phyloP scores from a whole-genome alignment of 129 eudicot genomes.

The Gnaphalium uliginosum region DNA sequence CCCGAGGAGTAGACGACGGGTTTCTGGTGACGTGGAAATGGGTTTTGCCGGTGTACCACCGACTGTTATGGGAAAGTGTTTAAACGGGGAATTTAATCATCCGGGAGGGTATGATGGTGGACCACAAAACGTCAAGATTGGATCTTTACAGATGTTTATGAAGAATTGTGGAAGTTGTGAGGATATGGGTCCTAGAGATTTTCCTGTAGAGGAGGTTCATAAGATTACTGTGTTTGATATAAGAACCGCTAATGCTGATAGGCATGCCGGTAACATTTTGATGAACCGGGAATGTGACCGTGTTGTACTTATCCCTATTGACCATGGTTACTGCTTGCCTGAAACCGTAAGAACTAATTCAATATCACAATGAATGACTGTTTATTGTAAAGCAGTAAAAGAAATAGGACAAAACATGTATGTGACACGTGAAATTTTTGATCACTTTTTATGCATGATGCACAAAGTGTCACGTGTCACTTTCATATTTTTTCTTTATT shows the following conservation, averaged over 20 bases:
- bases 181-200: slow-evolving; percentile 69
- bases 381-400: not conserved
- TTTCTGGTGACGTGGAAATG: slow-evolving; percentile 16
- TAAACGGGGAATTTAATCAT: slow-evolving; percentile 55
- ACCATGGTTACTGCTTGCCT: slow-evolving; percentile 70
- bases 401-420: not conserved
- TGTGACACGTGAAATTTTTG: too few species aligned
- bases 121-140: slow-evolving; percentile 42
- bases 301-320: slow-evolving; percentile 52
- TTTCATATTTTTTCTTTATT: too few species aligned
- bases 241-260: slow-evolving; percentile 64
- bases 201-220: slow-evolving; percentile 68
- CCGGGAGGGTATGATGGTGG: slow-evolving; percentile 47
- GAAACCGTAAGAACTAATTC: slow-evolving; percentile 48
- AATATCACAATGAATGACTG: not conserved
- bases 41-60: slow-evolving; percentile 77
- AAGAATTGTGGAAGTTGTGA: slow-evolving; percentile 66
- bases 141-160: slow-evolving; percentile 66
- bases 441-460: not conserved
- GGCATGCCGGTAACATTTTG: slow-evolving; percentile 69
- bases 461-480: not conserved
- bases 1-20: slow-evolving; percentile 43
- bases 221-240: slow-evolving; percentile 67
- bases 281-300: slow-evolving; percentile 46
- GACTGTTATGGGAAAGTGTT: slow-evolving; percentile 55